Evolutionary conservation across 371 early-diverging fungal genomes (phyloP).

Genomic region (Chytridiales sp.): DNA sequence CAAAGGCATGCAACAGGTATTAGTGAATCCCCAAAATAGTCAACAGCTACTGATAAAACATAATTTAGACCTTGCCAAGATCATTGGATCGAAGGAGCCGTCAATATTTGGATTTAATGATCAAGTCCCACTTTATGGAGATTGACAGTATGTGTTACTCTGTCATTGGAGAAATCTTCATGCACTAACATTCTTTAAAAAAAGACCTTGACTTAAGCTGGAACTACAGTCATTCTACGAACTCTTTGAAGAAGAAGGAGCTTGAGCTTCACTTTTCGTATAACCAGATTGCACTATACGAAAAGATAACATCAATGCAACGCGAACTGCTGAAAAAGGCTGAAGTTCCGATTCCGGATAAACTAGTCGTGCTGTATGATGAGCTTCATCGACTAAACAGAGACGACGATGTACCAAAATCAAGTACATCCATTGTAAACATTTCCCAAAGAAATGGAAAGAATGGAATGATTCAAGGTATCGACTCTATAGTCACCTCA

Average conservation of each 20-base stretch:
- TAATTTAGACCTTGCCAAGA: conserved; percentile 19
- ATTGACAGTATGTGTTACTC: conserved; percentile 27
- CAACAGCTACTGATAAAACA: background rate
- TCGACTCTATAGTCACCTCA: background rate
- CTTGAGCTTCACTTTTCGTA: background rate
- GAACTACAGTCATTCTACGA: conserved; percentile 12
- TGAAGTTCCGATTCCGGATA: conserved; percentile 2
- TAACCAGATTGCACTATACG: conserved; percentile 15
- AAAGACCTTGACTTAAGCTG: conserved; percentile 12
- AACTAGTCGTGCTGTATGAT: conserved; percentile 1
- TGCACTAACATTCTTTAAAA: background rate
- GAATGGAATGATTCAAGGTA: background rate
- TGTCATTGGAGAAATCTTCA: background rate
- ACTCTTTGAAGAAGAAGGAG: conserved; percentile 19
- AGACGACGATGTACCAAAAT: background rate
- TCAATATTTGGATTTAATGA: conserved; percentile 25
- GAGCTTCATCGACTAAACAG: background rate
- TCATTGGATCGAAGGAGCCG: conserved; percentile 26
- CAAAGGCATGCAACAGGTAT: conserved; percentile 25
- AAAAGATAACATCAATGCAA: conserved; percentile 17
- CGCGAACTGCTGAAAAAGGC: conserved; percentile 16
- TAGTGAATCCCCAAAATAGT: background rate
- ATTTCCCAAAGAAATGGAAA: background rate
- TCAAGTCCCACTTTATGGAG: conserved; percentile 25
- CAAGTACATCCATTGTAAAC: background rate